These are phyloP conservation scores for Penicillium dipodomyicola DNA, from an alignment of 495 filamentous ascomycete species.

Conservation along the genomic window DNA sequence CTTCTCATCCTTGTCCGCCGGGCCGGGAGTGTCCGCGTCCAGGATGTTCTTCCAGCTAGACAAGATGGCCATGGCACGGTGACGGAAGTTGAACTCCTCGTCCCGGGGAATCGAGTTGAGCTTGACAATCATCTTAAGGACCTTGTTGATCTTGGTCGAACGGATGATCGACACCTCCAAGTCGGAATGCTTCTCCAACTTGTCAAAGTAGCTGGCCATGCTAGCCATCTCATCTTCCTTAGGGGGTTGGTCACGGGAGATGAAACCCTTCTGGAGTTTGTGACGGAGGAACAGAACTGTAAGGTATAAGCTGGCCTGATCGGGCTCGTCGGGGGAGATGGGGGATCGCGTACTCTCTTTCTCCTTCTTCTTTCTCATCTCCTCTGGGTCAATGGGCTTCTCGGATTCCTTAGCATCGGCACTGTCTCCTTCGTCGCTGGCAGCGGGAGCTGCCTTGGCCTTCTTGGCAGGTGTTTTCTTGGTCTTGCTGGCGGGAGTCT, in stretches of 20 bases:
- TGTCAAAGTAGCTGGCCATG: conserved; percentile 76
- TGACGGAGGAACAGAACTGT: conserved; percentile 80
- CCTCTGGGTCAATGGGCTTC: conserved; percentile 55
- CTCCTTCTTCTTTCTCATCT: conserved; percentile 61
- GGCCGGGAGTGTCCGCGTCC: conserved; percentile 49
- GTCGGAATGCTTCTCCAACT: conserved; percentile 74
- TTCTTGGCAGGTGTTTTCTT: conserved; percentile 51
- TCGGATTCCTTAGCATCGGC: conserved; percentile 51
- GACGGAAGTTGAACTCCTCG: conserved; percentile 79
- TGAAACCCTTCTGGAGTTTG: conserved; percentile 85
- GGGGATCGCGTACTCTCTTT: conserved; percentile 58
- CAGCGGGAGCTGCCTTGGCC: conserved; percentile 44
- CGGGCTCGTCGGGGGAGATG: neutral
- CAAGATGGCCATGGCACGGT: conserved; percentile 68
- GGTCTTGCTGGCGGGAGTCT: conserved; percentile 57
- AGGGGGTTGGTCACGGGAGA: conserved; percentile 74
- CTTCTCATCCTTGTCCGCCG: conserved; percentile 44
- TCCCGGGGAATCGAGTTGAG: conserved; percentile 77
- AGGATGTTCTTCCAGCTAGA: conserved; percentile 80
- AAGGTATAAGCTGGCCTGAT: conserved; percentile 7
- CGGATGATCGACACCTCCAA: conserved; percentile 84
- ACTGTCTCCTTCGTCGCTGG: conserved; percentile 43
- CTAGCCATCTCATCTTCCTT: conserved; percentile 83
- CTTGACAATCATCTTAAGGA: conserved; percentile 86
- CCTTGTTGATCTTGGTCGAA: conserved; percentile 89